phyloP scores from a whole-genome alignment of 78 protist genomes.

The Cavenderia fasciculata region DNA sequence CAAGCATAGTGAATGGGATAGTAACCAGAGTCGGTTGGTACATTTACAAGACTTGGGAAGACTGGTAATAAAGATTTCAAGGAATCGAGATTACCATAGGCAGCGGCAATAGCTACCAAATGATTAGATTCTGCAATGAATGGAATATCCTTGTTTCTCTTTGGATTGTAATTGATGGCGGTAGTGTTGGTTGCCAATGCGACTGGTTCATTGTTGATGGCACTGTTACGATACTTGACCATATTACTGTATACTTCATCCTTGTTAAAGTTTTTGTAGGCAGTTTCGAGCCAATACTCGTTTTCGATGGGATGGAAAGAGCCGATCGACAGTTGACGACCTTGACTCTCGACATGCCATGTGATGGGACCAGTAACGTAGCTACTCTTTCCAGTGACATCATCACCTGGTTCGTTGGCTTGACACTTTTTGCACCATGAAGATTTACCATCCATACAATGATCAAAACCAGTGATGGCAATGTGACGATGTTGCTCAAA shows the following conservation, averaged over 20 bases:
- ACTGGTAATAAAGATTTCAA: neutral
- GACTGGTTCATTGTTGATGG: neutral
- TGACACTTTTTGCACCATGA: slow-evolving; percentile 68
- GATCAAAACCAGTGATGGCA: slow-evolving; percentile 31
- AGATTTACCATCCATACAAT: slow-evolving; percentile 11
- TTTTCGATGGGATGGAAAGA: slow-evolving; percentile 79
- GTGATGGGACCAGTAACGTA: slow-evolving; percentile 35
- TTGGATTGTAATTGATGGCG: neutral
- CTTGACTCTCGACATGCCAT: slow-evolving; percentile 77
- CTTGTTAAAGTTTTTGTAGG: too few species aligned
- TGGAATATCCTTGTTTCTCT: neutral
- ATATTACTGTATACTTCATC: too few species aligned
- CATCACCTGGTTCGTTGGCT: neutral
- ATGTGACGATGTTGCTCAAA: slow-evolving; percentile 65
- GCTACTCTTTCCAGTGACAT: neutral
- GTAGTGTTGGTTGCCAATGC: too few species aligned
- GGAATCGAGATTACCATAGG: neutral
- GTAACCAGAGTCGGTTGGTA: neutral
- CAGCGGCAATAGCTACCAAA: neutral
- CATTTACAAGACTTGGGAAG: neutral
- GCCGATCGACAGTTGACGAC: slow-evolving; percentile 62
- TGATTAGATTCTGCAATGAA: neutral
- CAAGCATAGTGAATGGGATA: slow-evolving; percentile 34
- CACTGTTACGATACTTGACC: too few species aligned
- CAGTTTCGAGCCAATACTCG: slow-evolving; percentile 33